phyloP scores from a whole-genome alignment of 1,284 basidiomycete genomes.

The Sporisorium scitamineum region DNA sequence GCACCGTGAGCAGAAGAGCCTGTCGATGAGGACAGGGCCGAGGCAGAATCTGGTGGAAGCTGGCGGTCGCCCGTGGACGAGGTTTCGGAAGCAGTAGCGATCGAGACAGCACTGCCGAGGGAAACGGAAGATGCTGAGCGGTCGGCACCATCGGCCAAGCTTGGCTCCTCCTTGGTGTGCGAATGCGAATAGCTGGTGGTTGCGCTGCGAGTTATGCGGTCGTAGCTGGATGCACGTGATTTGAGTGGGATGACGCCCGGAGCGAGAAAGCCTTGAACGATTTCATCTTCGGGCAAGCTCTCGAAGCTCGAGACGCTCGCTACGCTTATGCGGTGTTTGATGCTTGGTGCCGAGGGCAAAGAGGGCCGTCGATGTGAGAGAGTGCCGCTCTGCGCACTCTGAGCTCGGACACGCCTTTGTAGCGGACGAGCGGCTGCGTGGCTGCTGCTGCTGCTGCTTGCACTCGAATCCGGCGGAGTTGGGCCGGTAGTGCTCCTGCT shows the following conservation, averaged over 20 bases:
- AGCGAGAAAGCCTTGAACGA: slow-evolving; percentile 43
- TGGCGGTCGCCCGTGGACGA: slow-evolving; percentile 3
- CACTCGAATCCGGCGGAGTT: neutral
- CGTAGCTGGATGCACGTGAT: slow-evolving; percentile 34
- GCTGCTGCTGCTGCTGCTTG: slow-evolving; percentile 3
- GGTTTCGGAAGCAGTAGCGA: slow-evolving; percentile 11
- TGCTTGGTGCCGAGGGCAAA: slow-evolving; percentile 52
- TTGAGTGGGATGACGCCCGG: slow-evolving; percentile 17
- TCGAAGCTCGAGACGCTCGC: slow-evolving; percentile 62
- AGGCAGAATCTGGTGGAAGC: slow-evolving; percentile 10
- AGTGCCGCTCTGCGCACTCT: slow-evolving; percentile 29
- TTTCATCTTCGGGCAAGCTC: slow-evolving; percentile 61
- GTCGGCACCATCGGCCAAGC: neutral
- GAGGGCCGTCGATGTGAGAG: slow-evolving; percentile 45
- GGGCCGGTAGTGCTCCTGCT: neutral
- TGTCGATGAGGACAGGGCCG: slow-evolving; percentile 13
- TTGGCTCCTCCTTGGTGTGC: slow-evolving; percentile 9
- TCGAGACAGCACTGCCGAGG: slow-evolving; percentile 16
- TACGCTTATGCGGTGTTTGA: slow-evolving; percentile 53
- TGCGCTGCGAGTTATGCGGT: slow-evolving; percentile 22
- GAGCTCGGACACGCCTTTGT: slow-evolving; percentile 30
- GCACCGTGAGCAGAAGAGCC: slow-evolving; percentile 33
- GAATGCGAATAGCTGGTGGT: slow-evolving; percentile 4
- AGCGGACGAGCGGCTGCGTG: slow-evolving; percentile 3
- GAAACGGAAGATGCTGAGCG: slow-evolving; percentile 16